Conservation (phyloP, 2,329 filamentous ascomycete genomes). For the Botrytis byssoidea region DNA sequence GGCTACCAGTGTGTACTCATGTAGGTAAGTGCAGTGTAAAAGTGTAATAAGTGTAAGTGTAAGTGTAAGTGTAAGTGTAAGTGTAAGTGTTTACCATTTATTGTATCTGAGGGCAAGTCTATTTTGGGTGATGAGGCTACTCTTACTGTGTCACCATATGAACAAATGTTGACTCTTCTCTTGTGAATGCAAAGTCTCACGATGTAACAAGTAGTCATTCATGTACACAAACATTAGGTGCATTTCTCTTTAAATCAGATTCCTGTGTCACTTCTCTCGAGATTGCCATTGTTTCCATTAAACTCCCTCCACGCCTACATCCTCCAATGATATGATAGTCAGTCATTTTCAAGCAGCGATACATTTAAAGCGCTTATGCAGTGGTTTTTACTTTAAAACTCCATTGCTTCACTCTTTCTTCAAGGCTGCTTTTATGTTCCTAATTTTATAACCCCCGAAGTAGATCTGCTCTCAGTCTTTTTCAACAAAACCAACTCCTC, state of each 20-base stretch:
- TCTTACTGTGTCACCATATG: neutral
- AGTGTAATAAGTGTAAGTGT: neutral
- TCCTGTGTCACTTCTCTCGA: neutral
- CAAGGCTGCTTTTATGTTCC: neutral
- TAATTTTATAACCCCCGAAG: no score
- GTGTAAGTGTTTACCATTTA: neutral
- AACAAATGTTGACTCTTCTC: neutral
- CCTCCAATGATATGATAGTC: neutral
- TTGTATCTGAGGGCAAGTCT: neutral
- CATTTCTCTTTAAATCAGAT: neutral
- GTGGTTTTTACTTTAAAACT: neutral
- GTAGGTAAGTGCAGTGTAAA: neutral
- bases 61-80: no score
- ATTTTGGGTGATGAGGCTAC: neutral
- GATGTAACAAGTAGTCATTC: neutral
- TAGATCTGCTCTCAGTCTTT: conserved; percentile 4
- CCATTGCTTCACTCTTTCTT: neutral
- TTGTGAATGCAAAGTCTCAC: neutral
- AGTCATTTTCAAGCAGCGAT: neutral
- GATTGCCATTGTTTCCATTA: neutral
- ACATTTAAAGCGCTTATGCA: neutral
- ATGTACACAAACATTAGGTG: neutral
- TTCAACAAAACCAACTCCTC: neutral
- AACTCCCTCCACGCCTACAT: neutral
- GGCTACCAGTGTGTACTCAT: neutral